Evolutionary conservation across 805 yeast species (phyloP), one percentile per base, ranked within the genome.

Genomic region (Teunomyces tritomae): DNA sequence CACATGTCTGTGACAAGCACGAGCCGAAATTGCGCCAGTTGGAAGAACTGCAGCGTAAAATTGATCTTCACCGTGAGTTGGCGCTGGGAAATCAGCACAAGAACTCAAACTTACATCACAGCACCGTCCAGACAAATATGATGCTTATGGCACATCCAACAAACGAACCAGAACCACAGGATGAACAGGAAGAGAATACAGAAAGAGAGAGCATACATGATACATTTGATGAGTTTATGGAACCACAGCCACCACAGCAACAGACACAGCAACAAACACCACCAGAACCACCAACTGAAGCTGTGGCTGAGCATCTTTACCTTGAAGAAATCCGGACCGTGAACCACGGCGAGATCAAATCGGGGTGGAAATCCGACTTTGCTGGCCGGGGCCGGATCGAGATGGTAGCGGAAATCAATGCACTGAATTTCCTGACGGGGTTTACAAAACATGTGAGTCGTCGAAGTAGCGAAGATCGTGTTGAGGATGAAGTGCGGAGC

Each of bases 351-450:
- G 96, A 88, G 51, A 67, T 89, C 60, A 88, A 87, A 61, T 75
- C 79, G 28, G 99, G 99, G 3, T 94, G 99, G 99, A 94, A 94
- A 64, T 82, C 94, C 1, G 99, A 94, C 65, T 91, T 85, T 62
- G 67, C 83, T 5, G 85, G 82, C 36, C 76, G 76, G 39, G 99
- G 99, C 4, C 76, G 80, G 46, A 84, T 91, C 50, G 96, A 89
- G 64, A 64, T 90, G 40, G 84, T 85, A 28, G 89, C 87, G 0
- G 89, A 87, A 39, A 78, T 87, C 34, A 76, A 79, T 14, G 79
- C 87, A 20, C 74, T 78, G 69, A 72, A 78, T 45, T 67, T 85
- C 43, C 72, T 84, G 8, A 80, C 89, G 0, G 79, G 85, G 1
- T 56, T 53, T 39, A 49, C 45, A 10, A 71, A 71, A 29, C 81